A percentile compares a stretch with the other conserved stretches of the same genome.
These are phyloP conservation scores for Rhododendron henanense DNA, from an alignment of 148 eudicot species.

Conservation along the genomic window DNA sequence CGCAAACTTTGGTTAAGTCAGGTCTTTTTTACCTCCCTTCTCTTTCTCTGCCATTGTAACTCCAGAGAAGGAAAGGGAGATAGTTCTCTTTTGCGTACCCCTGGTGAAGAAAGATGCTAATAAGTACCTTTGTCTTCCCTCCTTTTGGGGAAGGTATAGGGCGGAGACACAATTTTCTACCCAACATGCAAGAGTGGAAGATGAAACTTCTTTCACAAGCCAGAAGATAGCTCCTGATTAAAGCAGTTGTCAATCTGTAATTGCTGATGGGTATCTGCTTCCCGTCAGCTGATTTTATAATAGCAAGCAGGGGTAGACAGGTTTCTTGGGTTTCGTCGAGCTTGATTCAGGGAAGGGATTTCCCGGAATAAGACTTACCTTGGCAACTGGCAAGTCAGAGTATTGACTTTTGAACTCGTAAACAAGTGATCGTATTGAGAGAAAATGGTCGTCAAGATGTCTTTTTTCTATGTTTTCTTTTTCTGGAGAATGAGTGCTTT, in stretches of 20 bases:
- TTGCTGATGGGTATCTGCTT: not conserved
- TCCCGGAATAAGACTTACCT: too few relatives aligned
- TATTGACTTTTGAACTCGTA: too few relatives aligned
- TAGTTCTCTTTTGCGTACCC: not conserved
- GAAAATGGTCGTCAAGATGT: too few relatives aligned
- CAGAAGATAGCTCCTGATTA: too few relatives aligned
- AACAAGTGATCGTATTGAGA: too few relatives aligned
- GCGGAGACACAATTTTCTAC: not conserved
- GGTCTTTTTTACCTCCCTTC: not conserved
- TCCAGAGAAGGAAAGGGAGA: not conserved
- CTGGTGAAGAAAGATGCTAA: not conserved
- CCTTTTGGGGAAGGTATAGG: not conserved
- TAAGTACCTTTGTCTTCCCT: not conserved
- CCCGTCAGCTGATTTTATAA: not conserved
- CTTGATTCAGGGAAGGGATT: too few relatives aligned
- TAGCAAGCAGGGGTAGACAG: not conserved
- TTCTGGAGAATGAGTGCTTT: too few relatives aligned
- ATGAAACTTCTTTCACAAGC: too few relatives aligned
- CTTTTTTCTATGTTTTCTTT: too few relatives aligned
- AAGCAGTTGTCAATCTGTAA: too few relatives aligned
- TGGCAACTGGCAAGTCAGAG: too few relatives aligned
- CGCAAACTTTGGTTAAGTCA: not conserved
- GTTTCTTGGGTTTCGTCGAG: not conserved
- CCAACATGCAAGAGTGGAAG: not conserved
- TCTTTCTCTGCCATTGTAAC: not conserved